A percentile compares a stretch with the other conserved stretches of the same genome.
Conservation (phyloP, 257 asterid species). For the Ajuga chamaepitys region DNA sequence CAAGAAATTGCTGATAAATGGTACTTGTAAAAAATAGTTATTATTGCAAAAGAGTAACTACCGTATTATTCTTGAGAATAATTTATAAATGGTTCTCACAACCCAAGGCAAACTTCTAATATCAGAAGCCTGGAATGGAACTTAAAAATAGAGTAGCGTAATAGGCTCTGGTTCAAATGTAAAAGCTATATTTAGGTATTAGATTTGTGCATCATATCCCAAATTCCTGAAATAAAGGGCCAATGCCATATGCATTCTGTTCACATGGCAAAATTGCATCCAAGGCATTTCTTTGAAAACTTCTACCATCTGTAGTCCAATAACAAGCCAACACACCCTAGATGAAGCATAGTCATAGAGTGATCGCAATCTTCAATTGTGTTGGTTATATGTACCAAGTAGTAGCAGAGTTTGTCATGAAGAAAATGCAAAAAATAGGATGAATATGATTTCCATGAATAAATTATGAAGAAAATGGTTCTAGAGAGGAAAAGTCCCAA, state of each 20-base stretch:
- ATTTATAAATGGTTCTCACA: background rate
- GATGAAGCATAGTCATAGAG: too few relatives aligned
- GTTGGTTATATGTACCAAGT: too few relatives aligned
- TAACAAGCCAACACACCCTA: background rate
- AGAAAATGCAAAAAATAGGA: background rate
- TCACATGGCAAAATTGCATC: background rate
- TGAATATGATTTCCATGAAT: too few relatives aligned
- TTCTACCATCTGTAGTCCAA: background rate
- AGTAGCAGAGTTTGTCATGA: too few relatives aligned
- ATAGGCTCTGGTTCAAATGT: background rate
- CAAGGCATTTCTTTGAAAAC: background rate
- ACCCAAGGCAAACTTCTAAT: background rate
- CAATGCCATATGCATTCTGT: background rate
- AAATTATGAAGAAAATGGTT: too few relatives aligned
- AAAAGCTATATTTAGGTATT: background rate
- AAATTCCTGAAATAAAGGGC: background rate
- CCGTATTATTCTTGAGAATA: background rate
- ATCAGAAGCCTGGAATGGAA: constrained; percentile 3
- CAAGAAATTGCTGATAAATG: constrained; percentile 1
- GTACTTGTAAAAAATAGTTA: constrained; percentile 7
- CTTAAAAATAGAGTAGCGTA: background rate
- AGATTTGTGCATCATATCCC: background rate
- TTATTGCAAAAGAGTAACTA: background rate
- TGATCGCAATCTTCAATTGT: too few relatives aligned
- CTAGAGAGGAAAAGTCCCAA: background rate